Base-by-base conservation (phyloP, 495 filamentous ascomycete species). In the Podospora tetraspora region DNA sequence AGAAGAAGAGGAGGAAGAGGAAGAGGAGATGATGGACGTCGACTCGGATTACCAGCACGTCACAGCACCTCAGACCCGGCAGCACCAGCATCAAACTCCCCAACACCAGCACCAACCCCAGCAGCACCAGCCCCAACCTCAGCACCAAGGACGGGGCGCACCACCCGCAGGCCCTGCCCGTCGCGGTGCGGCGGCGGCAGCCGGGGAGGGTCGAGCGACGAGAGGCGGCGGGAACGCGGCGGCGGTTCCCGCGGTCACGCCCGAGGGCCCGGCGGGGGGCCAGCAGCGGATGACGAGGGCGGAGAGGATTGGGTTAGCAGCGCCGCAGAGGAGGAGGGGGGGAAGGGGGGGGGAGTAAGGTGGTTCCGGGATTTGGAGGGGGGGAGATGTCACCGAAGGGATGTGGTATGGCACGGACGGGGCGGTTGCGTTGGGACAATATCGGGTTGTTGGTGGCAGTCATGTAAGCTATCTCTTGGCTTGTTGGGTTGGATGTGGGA, bases 301-400 rank as follows among this genome's bases (percentile, higher is more conserved):
- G 5, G 79, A 80, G 73, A 59, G 79, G 59, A 77, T 80, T 12
- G 77, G 76, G 3, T 30, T 75, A 34, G 70, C 71, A 13, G 77
- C 70, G 29, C 63, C 69, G 67, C 34, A 70, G 65, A 27, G 72
- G 67, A 59, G 72, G 72, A 43, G 69, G 61, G 34, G 25, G 57
- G 58, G 22, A 13, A 25, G 22, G 22, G 23, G 25, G 23, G 22
- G 11, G 59, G 23, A 60, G 23, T 29, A 60, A 3, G 3, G 23
- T 27, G 11, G 3, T 13, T 59, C 24, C 0, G 21, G n/a, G 6
- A 5, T 25, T 25, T 3, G 25, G 25, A 24, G 5, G 58, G 11
- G 23, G 1, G 21, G 58, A 23, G 21, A 21, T 1, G n/a, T n/a
- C n/a, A n/a, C n/a, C n/a, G n/a, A n/a, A n/a, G n/a, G n/a, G n/a